These are phyloP conservation scores for Eutrema heterophyllum DNA, from an alignment of 345 rosid species.

Conservation along the genomic window DNA sequence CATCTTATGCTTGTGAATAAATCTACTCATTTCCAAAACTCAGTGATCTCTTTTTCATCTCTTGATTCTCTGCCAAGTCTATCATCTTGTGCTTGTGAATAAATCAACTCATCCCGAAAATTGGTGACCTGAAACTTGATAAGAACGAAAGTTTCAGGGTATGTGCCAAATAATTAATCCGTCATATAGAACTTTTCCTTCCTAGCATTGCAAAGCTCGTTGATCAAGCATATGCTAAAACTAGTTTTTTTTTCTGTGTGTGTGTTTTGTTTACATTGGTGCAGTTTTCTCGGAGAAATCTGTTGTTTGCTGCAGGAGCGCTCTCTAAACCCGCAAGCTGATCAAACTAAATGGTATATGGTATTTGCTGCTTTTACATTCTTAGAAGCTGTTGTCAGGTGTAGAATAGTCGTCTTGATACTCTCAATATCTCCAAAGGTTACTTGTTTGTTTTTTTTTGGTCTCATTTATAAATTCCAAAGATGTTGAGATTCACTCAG, in stretches of 20 bases:
- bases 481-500: neutral
- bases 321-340: conserved; percentile 46
- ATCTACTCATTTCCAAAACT: neutral
- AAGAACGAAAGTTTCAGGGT: neutral
- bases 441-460: neutral
- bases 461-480: neutral
- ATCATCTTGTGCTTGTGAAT: neutral
- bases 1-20: neutral
- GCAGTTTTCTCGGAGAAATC: conserved; percentile 87
- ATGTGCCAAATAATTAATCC: neutral
- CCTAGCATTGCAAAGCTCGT: neutral
- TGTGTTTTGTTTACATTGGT: conserved; percentile 7
- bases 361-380: neutral
- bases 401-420: conserved; percentile 9
- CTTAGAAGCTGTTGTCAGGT: conserved; percentile 14
- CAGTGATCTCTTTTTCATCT: neutral
- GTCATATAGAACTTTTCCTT: neutral
- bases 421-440: conserved; percentile 2
- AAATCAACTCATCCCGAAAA: neutral
- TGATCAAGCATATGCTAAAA: conserved; percentile 7
- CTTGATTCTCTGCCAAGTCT: neutral
- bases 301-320: conserved; percentile 82
- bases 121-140: neutral
- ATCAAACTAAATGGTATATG: conserved; percentile 2
- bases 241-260: neutral